Conservation (phyloP, 371 early-diverging fungal genomes). For the Lichtheimia ramosa region DNA sequence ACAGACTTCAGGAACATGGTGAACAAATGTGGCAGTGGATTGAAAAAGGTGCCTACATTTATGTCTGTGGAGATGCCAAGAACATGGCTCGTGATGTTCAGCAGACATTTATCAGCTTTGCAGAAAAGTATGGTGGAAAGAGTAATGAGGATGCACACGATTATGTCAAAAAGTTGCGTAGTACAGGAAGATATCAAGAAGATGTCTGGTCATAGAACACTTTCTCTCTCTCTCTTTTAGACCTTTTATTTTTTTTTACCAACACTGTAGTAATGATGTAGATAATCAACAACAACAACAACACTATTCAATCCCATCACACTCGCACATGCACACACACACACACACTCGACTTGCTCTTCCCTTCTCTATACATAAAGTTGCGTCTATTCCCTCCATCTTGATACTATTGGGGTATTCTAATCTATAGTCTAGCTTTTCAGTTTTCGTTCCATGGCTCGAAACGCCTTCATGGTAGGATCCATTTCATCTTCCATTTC, state of each 20-base stretch:
- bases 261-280: too few species aligned
- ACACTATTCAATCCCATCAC: too few species aligned
- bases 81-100: conserved; percentile 93
- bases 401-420: too few species aligned
- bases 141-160: conserved; percentile 66
- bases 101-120: conserved; percentile 54
- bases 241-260: not conserved
- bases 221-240: not conserved
- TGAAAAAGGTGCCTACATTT: conserved; percentile 74
- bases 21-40: conserved; percentile 69
- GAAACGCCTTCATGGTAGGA: conserved; percentile 46
- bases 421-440: not conserved
- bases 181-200: conserved; percentile 86
- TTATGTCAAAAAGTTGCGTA: conserved; percentile 83
- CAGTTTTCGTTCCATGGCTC: conserved; percentile 42
- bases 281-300: too few species aligned
- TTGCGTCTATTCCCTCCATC: too few species aligned
- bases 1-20: conserved; percentile 66
- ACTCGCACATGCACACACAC: not conserved
- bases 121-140: conserved; percentile 68
- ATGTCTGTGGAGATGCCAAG: conserved; percentile 96
- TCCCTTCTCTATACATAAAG: too few species aligned
- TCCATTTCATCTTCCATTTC: conserved; percentile 39
- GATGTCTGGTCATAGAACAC: conserved; percentile 86
- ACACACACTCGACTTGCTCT: not conserved